Conservation (phyloP, 2,329 filamentous ascomycete species). For the Ophiocordyceps camponoti-floridani region DNA sequence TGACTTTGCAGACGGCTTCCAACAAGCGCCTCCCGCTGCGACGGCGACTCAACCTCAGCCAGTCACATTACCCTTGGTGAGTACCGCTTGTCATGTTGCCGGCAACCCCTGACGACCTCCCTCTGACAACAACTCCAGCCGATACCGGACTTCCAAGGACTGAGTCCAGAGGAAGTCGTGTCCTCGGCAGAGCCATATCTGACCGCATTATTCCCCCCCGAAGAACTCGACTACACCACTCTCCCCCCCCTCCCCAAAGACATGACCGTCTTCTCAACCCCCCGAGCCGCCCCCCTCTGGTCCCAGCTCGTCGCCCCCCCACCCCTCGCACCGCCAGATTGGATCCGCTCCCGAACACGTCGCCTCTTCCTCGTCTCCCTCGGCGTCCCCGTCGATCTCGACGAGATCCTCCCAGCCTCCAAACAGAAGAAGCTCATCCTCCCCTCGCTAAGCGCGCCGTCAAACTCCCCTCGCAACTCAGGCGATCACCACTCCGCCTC, state of each 20-base stretch:
- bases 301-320: slow-evolving; percentile 90
- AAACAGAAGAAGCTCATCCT: slow-evolving; percentile 97
- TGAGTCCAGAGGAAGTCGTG: slow-evolving; percentile 42
- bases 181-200: slow-evolving; percentile 48
- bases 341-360: slow-evolving; percentile 89
- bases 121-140: slow-evolving; percentile 26
- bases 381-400: slow-evolving; percentile 86
- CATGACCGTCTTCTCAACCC: slow-evolving; percentile 60
- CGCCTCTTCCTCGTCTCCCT: slow-evolving; percentile 90
- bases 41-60: slow-evolving; percentile 14
- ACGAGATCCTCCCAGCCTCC: slow-evolving; percentile 90
- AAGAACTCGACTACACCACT: slow-evolving; percentile 31
- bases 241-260: slow-evolving; percentile 33
- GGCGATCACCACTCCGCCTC: slow-evolving; percentile 32
- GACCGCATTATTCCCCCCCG: slow-evolving; percentile 43
- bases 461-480: slow-evolving; percentile 35
- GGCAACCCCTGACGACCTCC: background rate
- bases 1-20: slow-evolving; percentile 58
- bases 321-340: slow-evolving; percentile 87
- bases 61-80: slow-evolving; percentile 26
- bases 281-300: slow-evolving; percentile 82
- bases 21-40: slow-evolving; percentile 24
- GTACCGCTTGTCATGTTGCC: slow-evolving; percentile 3
- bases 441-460: slow-evolving; percentile 64
- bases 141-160: slow-evolving; percentile 47